These are phyloP conservation scores for Heteromeles arbutifolia DNA, from an alignment of 306 rosid species.

Conservation along the genomic window DNA sequence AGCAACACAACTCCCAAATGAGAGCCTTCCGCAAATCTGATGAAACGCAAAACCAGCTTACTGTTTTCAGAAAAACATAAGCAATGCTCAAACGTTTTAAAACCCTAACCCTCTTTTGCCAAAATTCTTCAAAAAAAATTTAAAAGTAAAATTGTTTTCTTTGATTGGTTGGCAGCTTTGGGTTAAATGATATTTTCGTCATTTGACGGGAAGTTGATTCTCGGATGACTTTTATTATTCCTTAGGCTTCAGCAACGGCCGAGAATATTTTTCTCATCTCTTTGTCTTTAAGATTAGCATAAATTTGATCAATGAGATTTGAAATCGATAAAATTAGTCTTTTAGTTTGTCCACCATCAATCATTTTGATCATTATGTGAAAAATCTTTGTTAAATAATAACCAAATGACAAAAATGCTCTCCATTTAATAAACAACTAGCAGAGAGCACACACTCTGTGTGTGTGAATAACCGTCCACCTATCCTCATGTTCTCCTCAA, in stretches of 20 bases:
- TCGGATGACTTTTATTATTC: background rate
- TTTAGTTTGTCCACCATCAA: too few species aligned
- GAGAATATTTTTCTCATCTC: background rate
- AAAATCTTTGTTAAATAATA: too few species aligned
- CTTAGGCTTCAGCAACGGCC: background rate
- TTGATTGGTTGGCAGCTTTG: background rate
- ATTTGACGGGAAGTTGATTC: background rate
- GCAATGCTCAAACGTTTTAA: background rate
- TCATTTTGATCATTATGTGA: too few species aligned
- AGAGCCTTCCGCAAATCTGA: background rate
- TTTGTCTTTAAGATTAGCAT: too few species aligned
- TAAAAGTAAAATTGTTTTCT: background rate
- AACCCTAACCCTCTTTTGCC: background rate
- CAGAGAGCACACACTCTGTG: too few species aligned
- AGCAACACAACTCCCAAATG: conserved; percentile 2
- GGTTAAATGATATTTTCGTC: background rate
- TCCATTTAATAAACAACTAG: too few species aligned
- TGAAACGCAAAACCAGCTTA: background rate
- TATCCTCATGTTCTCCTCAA: too few species aligned
- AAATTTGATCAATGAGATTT: too few species aligned
- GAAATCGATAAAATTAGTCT: too few species aligned
- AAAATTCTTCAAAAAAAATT: background rate
- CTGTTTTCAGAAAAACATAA: background rate
- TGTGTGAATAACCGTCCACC: too few species aligned
- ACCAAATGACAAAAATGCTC: too few species aligned